Percentiles rank a stretch among this genome's conserved stretches.
phyloP scores from a whole-genome alignment of 129 eudicot genomes.

The Chrysanthemum lavandulifolium region DNA sequence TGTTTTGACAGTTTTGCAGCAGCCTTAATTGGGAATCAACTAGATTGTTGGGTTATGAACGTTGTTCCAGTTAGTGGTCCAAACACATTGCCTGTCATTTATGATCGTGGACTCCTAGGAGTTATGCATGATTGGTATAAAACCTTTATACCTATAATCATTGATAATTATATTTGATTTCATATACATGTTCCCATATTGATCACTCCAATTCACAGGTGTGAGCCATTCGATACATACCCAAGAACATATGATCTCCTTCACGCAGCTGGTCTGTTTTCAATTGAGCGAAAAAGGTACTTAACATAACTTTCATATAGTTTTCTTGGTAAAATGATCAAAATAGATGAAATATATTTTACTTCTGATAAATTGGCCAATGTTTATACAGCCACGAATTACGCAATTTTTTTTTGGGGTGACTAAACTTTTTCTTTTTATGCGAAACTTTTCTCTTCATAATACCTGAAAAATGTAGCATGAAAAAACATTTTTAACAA shows the following conservation, averaged over 20 bases:
- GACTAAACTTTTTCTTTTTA: too few relatives aligned
- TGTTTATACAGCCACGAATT: too few relatives aligned
- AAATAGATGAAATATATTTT: too few relatives aligned
- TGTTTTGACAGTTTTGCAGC: slow-evolving; percentile 81
- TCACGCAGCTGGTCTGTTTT: slow-evolving; percentile 91
- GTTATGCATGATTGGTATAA: slow-evolving; percentile 97
- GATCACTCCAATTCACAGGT: slow-evolving; percentile 48
- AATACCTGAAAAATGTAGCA: too few relatives aligned
- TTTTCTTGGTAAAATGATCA: too few relatives aligned
- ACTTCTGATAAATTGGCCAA: too few relatives aligned
- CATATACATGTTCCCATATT: slow-evolving; percentile 1
- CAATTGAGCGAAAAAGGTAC: slow-evolving; percentile 83
- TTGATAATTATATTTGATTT: not conserved
- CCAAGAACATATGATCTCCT: slow-evolving; percentile 92
- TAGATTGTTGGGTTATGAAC: slow-evolving; percentile 96
- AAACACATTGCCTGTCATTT: slow-evolving; percentile 90
- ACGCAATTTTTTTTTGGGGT: too few relatives aligned
- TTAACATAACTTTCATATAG: too few relatives aligned
- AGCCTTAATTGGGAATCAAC: slow-evolving; percentile 57
- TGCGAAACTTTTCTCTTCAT: too few relatives aligned
- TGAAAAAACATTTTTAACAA: too few relatives aligned
- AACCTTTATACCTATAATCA: not conserved
- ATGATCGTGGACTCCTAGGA: slow-evolving; percentile 95
- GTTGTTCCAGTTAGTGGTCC: slow-evolving; percentile 93
- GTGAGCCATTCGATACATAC: slow-evolving; percentile 95